Base-by-base conservation (phyloP, 805 yeast genomes). In the Monosporozyma siamensis region DNA sequence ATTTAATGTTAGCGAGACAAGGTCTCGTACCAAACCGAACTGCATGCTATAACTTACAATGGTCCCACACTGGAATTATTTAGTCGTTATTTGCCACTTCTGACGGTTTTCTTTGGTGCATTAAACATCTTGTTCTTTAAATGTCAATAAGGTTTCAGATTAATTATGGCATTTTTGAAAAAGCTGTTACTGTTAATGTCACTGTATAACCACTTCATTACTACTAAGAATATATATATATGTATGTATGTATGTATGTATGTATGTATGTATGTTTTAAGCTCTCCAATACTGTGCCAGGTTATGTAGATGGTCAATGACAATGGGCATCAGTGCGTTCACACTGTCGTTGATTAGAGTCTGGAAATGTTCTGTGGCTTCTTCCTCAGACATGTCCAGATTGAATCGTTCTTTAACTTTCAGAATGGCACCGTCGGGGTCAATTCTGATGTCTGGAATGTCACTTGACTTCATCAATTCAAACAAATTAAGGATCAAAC, bases 221-320 rank as follows among this genome's bases (percentile, higher is more conserved):
- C n/a, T n/a, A n/a, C n/a, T n/a, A n/a, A n/a, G n/a, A n/a, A n/a
- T n/a, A n/a, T n/a, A n/a, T n/a, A n/a, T n/a, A n/a, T n/a, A n/a
- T n/a, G n/a, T n/a, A n/a, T 23, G 9, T 23, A 23, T 12, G 6
- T 8, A 17, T 32, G 35, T 18, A 9, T 15, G 10, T 9, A 8
- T 6, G 12, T 6, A n/a, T 20, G 14, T 22, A 15, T 34, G 20
- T 22, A 14, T 4, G 37, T 14, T 27, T 23, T 48, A 90, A 0
- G 97, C 88, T 47, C 98, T 69, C 98, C 98, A 94, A 58, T 92
- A 92, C 58, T 92, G 99, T 0, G 99, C 97, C 58, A 92, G 71
- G 64, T 90, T 87, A 61, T 92, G 99, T 41, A 92, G 66, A 49
- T 96, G 77, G 57, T 92, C 99, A 42, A 92, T 92, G 14, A 94